Conservation (phyloP, 2,329 filamentous ascomycete genomes). For the Sphaerostilbella broomeana region DNA sequence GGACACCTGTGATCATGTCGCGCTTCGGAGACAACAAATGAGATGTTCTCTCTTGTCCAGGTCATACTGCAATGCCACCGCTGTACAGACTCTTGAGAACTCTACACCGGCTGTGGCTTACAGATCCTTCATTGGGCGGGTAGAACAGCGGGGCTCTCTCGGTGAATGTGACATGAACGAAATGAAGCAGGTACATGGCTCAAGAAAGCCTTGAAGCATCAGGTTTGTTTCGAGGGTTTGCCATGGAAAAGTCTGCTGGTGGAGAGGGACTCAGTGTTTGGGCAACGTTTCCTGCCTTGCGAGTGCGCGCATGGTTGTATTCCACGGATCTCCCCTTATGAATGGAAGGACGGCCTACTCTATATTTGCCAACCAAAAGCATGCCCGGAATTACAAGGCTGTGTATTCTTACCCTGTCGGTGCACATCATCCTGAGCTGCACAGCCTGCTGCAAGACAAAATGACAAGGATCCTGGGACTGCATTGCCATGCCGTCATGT, state of each 20-base stretch:
- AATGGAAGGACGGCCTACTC: too few relatives aligned
- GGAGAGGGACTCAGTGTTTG: slow-evolving; percentile 5
- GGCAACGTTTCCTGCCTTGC: not conserved
- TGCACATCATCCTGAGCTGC: too few relatives aligned
- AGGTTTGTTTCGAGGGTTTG: too few relatives aligned
- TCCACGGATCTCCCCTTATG: too few relatives aligned
- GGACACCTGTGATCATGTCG: slow-evolving; percentile 7
- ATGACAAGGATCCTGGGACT: too few relatives aligned
- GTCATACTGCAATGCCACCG: slow-evolving; percentile 4
- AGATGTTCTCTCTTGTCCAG: slow-evolving; percentile 1
- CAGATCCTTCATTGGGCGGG: slow-evolving; percentile 10
- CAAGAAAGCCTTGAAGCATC: slow-evolving; percentile 3
- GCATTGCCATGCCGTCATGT: too few relatives aligned
- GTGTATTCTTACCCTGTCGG: too few relatives aligned
- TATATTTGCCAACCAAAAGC: too few relatives aligned
- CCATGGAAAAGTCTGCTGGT: too few relatives aligned
- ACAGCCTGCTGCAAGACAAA: too few relatives aligned
- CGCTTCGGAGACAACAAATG: slow-evolving; percentile 6
- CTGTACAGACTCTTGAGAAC: slow-evolving; percentile 1
- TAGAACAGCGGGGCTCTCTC: slow-evolving; percentile 8
- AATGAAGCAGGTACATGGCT: slow-evolving; percentile 12
- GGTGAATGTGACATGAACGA: slow-evolving; percentile 11
- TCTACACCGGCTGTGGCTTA: slow-evolving; percentile 13
- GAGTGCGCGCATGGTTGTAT: too few relatives aligned
- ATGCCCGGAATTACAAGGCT: too few relatives aligned